Evolutionary conservation across 2,329 filamentous ascomycete genomes (phyloP), one percentile per base, ranked within the genome.

Genomic region (Talaromyces sp.): DNA sequence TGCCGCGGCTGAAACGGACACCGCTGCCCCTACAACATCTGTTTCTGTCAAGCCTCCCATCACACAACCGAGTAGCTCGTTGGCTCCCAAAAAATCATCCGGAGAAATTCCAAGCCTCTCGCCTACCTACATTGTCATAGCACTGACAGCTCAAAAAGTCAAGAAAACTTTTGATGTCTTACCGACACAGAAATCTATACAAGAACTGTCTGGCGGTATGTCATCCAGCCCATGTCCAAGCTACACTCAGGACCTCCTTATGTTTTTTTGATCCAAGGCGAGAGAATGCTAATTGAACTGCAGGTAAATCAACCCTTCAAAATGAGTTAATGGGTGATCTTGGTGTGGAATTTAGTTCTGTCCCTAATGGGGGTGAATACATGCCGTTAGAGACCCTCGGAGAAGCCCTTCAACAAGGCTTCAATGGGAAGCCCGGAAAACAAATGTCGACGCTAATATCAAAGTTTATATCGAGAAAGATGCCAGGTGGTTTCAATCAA

Each of bases 401-500:
- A 82, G 92, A 91, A 63, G 84, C 94, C 8, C 97, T 99, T 90
- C 94, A 98, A 81, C 89, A 91, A 54, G 98, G 94, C n/a, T 99
- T 98, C 82, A 95, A 97, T 81, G 94, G 95, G 71, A 93, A 97
- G 81, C 87, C 98, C 67, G 95, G 95, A 78, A 99, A 99, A 82
- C 93, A 97, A 72, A 96, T 95, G 0, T 90, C 91, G 62, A 95
- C 93, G 3, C 86, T 99, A 64, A 90, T 98, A 77, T 94, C 95
- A 57, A 90, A 94, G 71, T 84, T 98, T 76, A 95, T 98, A 52
- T 97, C 95, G 1, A 97, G 95, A 39, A 99, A 99, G 82, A 98
- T 99, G 95, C 95, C 95, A 57, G 95, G 93, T 82, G 95, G 95
- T 67, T 99, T 99, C 87, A 99, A 98, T 78, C 97, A 97, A 78